Evolutionary conservation across 805 yeast genomes (phyloP), one percentile per base, ranked within the genome.

Genomic region (Myxozyma lipomycoides): DNA sequence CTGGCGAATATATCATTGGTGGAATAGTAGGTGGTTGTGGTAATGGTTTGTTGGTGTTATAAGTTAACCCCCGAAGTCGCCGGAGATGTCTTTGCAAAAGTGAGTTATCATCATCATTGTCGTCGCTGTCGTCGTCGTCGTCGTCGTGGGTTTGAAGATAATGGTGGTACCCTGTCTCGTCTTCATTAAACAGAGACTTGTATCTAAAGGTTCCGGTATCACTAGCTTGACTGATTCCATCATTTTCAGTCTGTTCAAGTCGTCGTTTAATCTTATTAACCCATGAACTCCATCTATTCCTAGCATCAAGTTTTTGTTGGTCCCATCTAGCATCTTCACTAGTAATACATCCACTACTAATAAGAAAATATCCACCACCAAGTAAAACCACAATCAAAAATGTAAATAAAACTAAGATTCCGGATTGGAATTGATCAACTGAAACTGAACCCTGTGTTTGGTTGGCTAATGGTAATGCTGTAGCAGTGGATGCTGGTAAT

Each of bases 381-480:
- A 51, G 34, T 18, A 53, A 40, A 9, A 37, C 30, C 26, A 47
- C 28, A 4, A 32, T 41, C 5, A 54, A 28, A 12, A 51, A 34
- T 12, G 56, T 56, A 26, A 54, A 54, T 12, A 51, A 38, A 28
- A 54, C 44, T 5, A 54, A 40, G 17, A 32, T n/a, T 19, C n/a
- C n/a, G n/a, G n/a, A n/a, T n/a, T n/a, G n/a, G n/a, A n/a, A n/a
- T n/a, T n/a, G n/a, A n/a, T n/a, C n/a, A n/a, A n/a, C n/a, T n/a
- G n/a, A n/a, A 3, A 40, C 21, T 18, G 44, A 9, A 12, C 49
- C 52, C 6, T 24, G 1, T 7, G 19, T n/a, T 18, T 36, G 25
- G 3, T 41, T 37, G 21, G 48, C 28, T n/a, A n/a, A n/a, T 36
- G 37, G 15, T n/a, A 43, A 28, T 6, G 46, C 30, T 5, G 23